Evolutionary conservation across 257 asterid species (phyloP).

Genomic region (Przewalskia tangutica): DNA sequence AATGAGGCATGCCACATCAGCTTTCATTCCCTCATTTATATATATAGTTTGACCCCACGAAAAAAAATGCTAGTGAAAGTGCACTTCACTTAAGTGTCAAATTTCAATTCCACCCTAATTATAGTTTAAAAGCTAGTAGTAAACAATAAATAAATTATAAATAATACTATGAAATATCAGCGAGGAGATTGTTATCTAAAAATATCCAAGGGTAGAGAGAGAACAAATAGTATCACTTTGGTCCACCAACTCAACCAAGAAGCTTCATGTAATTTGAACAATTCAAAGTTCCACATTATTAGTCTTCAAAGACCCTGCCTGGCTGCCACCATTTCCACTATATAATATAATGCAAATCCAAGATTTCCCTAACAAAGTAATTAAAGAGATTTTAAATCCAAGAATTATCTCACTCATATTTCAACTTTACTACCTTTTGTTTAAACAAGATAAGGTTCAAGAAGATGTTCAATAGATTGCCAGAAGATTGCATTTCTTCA

Average conservation of each 20-base stretch:
- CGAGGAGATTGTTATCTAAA: not conserved
- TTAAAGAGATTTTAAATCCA: not conserved
- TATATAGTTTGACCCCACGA: too few species aligned
- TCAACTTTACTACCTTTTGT: not conserved
- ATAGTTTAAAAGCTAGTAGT: too few species aligned
- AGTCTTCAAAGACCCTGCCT: not conserved
- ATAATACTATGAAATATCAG: not conserved
- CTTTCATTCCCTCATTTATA: too few species aligned
- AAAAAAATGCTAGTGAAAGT: not conserved
- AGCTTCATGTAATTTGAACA: not conserved
- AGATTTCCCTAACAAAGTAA: not conserved
- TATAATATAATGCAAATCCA: not conserved
- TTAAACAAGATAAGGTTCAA: not conserved
- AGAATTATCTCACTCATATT: not conserved
- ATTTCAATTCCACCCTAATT: not conserved
- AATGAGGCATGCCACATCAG: too few species aligned
- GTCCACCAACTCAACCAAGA: not conserved
- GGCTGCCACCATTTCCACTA: not conserved
- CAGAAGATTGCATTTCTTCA: conserved; percentile 21
- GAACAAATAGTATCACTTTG: not conserved
- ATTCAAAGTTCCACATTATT: not conserved
- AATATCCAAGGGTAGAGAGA: not conserved
- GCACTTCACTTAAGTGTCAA: not conserved
- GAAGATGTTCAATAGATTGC: not conserved
- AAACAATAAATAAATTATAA: too few species aligned